Conservation (phyloP, 2,329 filamentous ascomycete species). For the Fusarium aywerte region DNA sequence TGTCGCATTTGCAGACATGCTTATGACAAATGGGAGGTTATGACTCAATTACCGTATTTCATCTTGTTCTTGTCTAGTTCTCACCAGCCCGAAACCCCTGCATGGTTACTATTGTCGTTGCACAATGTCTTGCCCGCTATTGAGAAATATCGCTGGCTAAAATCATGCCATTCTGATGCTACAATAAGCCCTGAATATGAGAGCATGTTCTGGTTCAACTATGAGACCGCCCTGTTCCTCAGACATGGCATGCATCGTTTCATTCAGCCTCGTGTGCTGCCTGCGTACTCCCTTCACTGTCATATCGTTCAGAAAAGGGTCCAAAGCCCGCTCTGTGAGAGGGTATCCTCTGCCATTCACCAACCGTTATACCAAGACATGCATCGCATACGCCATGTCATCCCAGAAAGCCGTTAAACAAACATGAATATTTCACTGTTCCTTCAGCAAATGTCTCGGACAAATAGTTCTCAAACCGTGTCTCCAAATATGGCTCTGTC, state of each 20-base stretch:
- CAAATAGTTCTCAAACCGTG: slow-evolving; percentile 25
- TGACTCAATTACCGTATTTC: not conserved
- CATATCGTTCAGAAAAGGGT: slow-evolving; percentile 3
- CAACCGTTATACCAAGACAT: slow-evolving; percentile 26
- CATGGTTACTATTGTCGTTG: not conserved
- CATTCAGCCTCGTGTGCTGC: slow-evolving; percentile 18
- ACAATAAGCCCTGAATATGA: not conserved
- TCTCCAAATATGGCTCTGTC: slow-evolving; percentile 60
- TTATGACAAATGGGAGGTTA: slow-evolving; percentile 3
- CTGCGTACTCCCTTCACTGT: not conserved
- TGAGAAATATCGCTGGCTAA: not conserved
- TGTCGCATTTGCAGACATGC: not conserved
- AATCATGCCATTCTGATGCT: slow-evolving; percentile 10
- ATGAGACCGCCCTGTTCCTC: slow-evolving; percentile 3
- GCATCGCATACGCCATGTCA: slow-evolving; percentile 36
- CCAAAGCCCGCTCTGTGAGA: slow-evolving; percentile 13
- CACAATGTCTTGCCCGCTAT: slow-evolving; percentile 18
- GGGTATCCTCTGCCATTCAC: slow-evolving; percentile 15
- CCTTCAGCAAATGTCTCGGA: slow-evolving; percentile 35
- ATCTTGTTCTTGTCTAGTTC: not conserved
- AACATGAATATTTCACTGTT: not conserved
- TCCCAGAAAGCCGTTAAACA: slow-evolving; percentile 28
- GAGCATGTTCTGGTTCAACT: not conserved
- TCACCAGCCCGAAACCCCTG: not conserved
- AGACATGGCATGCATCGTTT: not conserved